Evolutionary conservation across 139 green algal species (phyloP), one percentile per base, ranked within the genome.

Genomic region (Micractinium sp.): DNA sequence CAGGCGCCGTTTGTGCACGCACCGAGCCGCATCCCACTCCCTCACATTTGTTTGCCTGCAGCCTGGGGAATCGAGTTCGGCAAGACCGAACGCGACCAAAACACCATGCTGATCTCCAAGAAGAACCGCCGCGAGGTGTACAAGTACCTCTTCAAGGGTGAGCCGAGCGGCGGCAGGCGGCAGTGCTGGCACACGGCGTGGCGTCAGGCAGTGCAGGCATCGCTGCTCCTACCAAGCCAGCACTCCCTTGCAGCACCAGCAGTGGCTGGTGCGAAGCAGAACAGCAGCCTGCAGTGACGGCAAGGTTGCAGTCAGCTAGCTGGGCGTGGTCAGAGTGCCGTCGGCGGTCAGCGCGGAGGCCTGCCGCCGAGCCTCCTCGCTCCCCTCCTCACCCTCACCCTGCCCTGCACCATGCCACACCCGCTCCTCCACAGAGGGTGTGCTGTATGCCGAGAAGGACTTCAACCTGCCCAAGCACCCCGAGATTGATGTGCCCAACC

Each of bases 61-160:
- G 89, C 29, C 16, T 71, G 89, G 95, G 96, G 96, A 98, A 97
- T 98, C 96, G 96, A 98, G 96, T 98, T 95, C 92, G 86, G 96
- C 93, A 97, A 86, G 94, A 96, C 95, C 88, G 88, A 95, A 98
- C 96, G 96, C 96, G 96, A 92, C 81, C 88, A 90, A 90, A 93
- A 36, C 93, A 97, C 92, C 82, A 99, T 99, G 98, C 90, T 99
- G 79, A 99, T 99, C 90, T 94, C 97, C 81, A 99, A 99, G 96
- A 99, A 99, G 95, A 98, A 99, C 94, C 96, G 98, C 89, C 94
- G 95, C 69, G 97, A 98, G 93, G 96, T 99, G 47, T 99, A 99
- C 97, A 99, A 99, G 96, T 99, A 98, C 95, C 98, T 99, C 91
- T 99, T 99, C 95, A 96, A 98, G 90, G 97, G 97, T 98, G 87